Evolutionary conservation across 2,329 filamentous ascomycete genomes (phyloP).

Genomic region (Chalaropsis ovoidea): DNA sequence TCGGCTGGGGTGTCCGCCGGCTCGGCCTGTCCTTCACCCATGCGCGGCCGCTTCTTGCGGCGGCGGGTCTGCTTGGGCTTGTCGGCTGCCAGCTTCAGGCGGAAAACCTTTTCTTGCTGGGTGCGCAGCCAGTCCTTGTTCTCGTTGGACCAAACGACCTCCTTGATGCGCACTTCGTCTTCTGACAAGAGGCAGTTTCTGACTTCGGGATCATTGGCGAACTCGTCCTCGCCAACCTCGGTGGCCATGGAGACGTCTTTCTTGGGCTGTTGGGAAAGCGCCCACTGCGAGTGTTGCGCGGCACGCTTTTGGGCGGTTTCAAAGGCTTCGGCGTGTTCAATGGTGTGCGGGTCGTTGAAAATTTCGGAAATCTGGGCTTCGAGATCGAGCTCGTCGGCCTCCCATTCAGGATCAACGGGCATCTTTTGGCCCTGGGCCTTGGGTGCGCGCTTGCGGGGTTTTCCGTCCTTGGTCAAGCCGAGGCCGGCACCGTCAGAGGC

Average conservation of each 20-base stretch:
- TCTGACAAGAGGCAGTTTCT: conserved; percentile 63
- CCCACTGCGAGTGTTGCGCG: conserved; percentile 44
- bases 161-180: conserved; percentile 70
- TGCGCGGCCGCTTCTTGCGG: conserved; percentile 45
- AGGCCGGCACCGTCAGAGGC: conserved; percentile 28
- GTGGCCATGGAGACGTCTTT: conserved; percentile 48
- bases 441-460: conserved; percentile 8
- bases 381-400: conserved; percentile 52
- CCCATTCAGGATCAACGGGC: conserved; percentile 53
- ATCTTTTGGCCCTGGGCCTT: conserved; percentile 36
- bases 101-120: conserved; percentile 73
- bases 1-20: conserved; percentile 59
- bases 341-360: conserved; percentile 51
- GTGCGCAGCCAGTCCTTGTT: conserved; percentile 88
- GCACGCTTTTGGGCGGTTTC: conserved; percentile 49
- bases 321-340: conserved; percentile 48
- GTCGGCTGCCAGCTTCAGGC: conserved; percentile 54
- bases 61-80: conserved; percentile 49
- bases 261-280: conserved; percentile 39
- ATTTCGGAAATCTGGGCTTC: conserved; percentile 62
- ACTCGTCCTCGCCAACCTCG: conserved; percentile 69
- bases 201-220: conserved; percentile 83
- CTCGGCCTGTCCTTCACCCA: conserved; percentile 54
- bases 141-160: conserved; percentile 85
- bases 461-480: conserved; percentile 13